Evolutionary conservation across 176 grass and related monocot genomes (phyloP).

Genomic region (Avena atlantica): DNA sequence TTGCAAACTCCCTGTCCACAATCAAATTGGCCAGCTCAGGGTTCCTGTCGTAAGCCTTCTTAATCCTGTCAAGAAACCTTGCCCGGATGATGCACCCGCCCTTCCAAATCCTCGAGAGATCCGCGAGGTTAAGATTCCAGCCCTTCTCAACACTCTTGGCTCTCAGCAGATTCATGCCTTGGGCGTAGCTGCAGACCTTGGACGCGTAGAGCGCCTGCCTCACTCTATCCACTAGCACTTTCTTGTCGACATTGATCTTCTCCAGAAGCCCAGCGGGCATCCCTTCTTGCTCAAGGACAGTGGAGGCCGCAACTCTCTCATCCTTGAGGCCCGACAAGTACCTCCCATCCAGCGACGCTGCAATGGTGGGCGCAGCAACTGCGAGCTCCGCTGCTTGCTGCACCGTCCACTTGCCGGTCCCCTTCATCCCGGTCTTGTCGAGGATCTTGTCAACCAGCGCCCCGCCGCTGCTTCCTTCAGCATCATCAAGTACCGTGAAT

Average conservation of each 20-base stretch:
- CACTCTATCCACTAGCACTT: constrained; percentile 68
- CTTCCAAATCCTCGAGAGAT: constrained; percentile 96
- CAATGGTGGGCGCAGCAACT: constrained; percentile 73
- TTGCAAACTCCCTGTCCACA: constrained; percentile 89
- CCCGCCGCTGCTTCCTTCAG: constrained; percentile 25
- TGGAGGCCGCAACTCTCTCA: constrained; percentile 71
- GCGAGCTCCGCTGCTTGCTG: constrained; percentile 87
- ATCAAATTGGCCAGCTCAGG: constrained; percentile 88
- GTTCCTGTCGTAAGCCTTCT: constrained; percentile 83
- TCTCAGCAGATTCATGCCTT: constrained; percentile 91
- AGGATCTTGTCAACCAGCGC: constrained; percentile 83
- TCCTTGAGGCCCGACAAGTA: constrained; percentile 94
- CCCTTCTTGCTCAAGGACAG: constrained; percentile 69
- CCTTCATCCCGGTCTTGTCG: constrained; percentile 96
- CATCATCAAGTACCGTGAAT: constrained; percentile 63
- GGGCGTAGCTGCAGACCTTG: constrained; percentile 97
- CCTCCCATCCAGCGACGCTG: constrained; percentile 61
- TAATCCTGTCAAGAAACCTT: constrained; percentile 90
- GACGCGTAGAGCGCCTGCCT: constrained; percentile 82
- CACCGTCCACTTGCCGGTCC: constrained; percentile 92
- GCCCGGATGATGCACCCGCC: constrained; percentile 93
- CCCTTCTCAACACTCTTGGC: constrained; percentile 81
- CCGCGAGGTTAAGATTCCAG: constrained; percentile 86
- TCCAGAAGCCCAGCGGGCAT: constrained; percentile 55
- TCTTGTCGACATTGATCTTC: constrained; percentile 63